phyloP scores from a whole-genome alignment of 805 yeast species.

The Candida ovalis region DNA sequence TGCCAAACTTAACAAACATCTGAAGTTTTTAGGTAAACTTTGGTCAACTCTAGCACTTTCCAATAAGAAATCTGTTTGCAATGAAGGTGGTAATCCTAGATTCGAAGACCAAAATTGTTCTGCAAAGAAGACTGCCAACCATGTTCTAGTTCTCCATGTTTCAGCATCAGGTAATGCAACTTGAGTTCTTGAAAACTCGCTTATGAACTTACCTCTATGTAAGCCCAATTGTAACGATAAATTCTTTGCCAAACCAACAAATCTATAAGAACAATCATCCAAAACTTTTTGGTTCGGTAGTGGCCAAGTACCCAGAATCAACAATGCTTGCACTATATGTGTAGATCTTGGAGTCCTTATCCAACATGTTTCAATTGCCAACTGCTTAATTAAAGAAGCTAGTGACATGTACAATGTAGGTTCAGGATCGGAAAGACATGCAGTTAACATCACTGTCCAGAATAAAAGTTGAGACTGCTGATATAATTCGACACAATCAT shows the following conservation, averaged over 20 bases:
- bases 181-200: constrained; percentile 87
- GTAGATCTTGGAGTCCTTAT: constrained; percentile 89
- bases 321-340: constrained; percentile 84
- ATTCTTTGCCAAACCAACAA: constrained; percentile 81
- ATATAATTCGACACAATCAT: constrained; percentile 70
- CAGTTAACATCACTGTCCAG: constrained; percentile 88
- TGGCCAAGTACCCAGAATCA: constrained; percentile 89
- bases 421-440: constrained; percentile 81
- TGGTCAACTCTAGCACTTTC: constrained; percentile 73
- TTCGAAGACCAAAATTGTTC: constrained; percentile 91
- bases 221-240: constrained; percentile 83
- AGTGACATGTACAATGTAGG: constrained; percentile 75
- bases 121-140: constrained; percentile 84
- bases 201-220: constrained; percentile 87
- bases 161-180: constrained; percentile 87
- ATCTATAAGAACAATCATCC: constrained; percentile 88
- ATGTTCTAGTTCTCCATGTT: constrained; percentile 88
- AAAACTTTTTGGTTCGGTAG: constrained; percentile 87
- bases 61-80: constrained; percentile 76
- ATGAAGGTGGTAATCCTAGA: constrained; percentile 82
- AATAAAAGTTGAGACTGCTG: constrained; percentile 80
- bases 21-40: constrained; percentile 61
- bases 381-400: constrained; percentile 73
- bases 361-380: constrained; percentile 93
- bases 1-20: constrained; percentile 68